Percentiles rank a stretch among this genome's conserved stretches.
Evolutionary conservation across 164 flowering plant species (phyloP).

Genomic region (Brasenia schreberi): DNA sequence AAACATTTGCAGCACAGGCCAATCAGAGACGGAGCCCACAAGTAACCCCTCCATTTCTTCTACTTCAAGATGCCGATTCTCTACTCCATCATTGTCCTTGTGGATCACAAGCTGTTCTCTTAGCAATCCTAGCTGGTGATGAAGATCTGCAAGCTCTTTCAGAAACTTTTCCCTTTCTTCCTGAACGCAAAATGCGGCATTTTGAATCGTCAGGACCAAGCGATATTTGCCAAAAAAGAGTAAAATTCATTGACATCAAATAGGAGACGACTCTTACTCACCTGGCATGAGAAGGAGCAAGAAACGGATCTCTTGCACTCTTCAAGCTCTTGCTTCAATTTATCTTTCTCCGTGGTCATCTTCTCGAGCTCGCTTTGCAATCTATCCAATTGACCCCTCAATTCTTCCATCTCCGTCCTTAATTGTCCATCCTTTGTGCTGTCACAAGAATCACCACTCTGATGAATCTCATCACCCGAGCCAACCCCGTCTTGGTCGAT

Average conservation of each 20-base stretch:
- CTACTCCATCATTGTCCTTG: constrained; percentile 12
- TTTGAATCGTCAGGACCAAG: background rate
- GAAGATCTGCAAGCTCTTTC: constrained; percentile 26
- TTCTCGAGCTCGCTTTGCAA: constrained; percentile 32
- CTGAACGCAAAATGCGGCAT: constrained; percentile 19
- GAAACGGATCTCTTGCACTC: constrained; percentile 7
- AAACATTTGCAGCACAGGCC: constrained; percentile 21
- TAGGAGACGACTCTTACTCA: background rate
- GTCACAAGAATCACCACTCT: constrained; percentile 12
- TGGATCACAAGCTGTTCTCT: constrained; percentile 7
- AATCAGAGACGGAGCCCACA: constrained; percentile 4
- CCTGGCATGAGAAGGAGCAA: background rate
- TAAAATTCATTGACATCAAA: background rate
- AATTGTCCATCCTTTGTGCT: constrained; percentile 11
- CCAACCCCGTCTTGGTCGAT: constrained; percentile 7
- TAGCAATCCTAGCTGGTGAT: constrained; percentile 24
- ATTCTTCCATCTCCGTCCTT: constrained; percentile 2
- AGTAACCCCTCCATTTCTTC: constrained; percentile 14
- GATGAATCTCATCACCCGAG: constrained; percentile 15
- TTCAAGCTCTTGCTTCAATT: constrained; percentile 23
- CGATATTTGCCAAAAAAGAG: background rate
- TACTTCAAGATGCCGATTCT: constrained; percentile 9
- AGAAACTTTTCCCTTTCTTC: constrained; percentile 41
- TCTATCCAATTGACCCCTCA: constrained; percentile 30
- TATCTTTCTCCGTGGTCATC: constrained; percentile 36